phyloP scores from a whole-genome alignment of 108 stramenopile species.

The Halocafeteria seosinensis region DNA sequence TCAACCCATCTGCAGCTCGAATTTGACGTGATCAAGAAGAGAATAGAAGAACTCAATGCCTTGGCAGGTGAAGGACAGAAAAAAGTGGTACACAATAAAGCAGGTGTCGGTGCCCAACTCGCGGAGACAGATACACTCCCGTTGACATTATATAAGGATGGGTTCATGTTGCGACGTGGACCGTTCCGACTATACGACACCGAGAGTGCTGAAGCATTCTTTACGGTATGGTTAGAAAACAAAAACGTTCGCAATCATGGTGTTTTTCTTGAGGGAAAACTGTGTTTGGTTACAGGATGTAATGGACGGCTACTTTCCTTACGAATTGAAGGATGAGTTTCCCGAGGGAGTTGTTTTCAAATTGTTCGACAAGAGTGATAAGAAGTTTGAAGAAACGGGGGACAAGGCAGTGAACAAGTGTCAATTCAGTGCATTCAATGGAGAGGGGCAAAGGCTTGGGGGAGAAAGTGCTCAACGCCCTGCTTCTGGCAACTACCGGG shows the following conservation, averaged over 20 bases:
- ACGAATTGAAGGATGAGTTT: conserved; percentile 10
- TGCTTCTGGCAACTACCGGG: background rate
- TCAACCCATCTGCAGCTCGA: no score
- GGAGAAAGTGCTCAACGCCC: no score
- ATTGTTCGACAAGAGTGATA: background rate
- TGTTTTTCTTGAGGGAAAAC: background rate
- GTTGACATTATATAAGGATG: conserved; percentile 10
- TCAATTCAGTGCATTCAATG: background rate
- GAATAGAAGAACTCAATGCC: conserved; percentile 1
- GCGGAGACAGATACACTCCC: background rate
- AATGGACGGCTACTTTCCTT: conserved; percentile 26
- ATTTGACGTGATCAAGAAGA: background rate
- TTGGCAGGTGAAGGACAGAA: background rate
- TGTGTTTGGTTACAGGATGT: conserved; percentile 17
- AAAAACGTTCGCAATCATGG: no score
- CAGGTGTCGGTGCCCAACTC: background rate
- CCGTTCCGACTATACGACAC: background rate
- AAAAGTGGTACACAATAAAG: background rate
- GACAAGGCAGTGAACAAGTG: background rate
- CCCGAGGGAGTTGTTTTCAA: conserved; percentile 26
- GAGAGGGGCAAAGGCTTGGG: conserved; percentile 2
- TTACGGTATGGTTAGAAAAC: no score
- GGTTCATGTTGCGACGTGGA: conserved; percentile 12
- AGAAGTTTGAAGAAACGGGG: conserved; percentile 1
- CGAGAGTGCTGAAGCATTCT: background rate